Conservation (phyloP, 1,139 yeast species). For the Yamadazyma aaseri region DNA sequence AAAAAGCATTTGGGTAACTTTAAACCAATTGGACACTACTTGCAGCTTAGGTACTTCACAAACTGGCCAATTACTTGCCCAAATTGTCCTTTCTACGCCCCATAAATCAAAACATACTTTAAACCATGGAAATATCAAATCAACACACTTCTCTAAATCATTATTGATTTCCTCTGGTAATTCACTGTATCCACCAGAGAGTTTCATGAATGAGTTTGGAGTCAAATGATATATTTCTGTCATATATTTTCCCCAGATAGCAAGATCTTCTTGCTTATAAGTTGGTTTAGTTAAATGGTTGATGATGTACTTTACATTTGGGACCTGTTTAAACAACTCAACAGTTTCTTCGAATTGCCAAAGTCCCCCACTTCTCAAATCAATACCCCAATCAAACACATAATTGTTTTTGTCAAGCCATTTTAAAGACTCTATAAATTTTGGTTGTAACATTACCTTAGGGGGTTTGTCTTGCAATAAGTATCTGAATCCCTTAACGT, state of each 20-base stretch:
- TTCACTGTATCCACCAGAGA: constrained; percentile 44
- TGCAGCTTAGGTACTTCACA: constrained; percentile 21
- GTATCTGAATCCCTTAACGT: constrained; percentile 35
- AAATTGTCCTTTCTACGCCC: constrained; percentile 30
- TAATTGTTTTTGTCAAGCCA: constrained; percentile 26
- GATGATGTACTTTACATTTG: constrained; percentile 27
- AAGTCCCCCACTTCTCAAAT: constrained; percentile 32
- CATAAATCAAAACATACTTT: constrained; percentile 23
- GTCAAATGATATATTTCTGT: constrained; percentile 16
- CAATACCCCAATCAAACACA: constrained; percentile 42
- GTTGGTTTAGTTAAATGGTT: constrained; percentile 43
- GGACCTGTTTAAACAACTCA: constrained; percentile 18
- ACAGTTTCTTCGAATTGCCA: constrained; percentile 37
- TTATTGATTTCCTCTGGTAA: constrained; percentile 17
- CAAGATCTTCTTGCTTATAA: constrained; percentile 15
- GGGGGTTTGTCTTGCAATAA: constrained; percentile 40
- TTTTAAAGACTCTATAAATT: constrained; percentile 27
- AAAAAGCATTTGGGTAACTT: constrained; percentile 17
- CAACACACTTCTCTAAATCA: constrained; percentile 15
- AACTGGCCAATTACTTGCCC: constrained; percentile 49
- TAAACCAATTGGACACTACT: constrained; percentile 16
- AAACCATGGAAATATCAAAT: constrained; percentile 31
- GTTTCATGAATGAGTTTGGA: constrained; percentile 31
- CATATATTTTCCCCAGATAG: constrained; percentile 23
- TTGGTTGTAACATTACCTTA: constrained; percentile 24